Evolutionary conservation across 495 filamentous ascomycete species (phyloP), one percentile per base, ranked within the genome.

Genomic region (Peziza echinospora): DNA sequence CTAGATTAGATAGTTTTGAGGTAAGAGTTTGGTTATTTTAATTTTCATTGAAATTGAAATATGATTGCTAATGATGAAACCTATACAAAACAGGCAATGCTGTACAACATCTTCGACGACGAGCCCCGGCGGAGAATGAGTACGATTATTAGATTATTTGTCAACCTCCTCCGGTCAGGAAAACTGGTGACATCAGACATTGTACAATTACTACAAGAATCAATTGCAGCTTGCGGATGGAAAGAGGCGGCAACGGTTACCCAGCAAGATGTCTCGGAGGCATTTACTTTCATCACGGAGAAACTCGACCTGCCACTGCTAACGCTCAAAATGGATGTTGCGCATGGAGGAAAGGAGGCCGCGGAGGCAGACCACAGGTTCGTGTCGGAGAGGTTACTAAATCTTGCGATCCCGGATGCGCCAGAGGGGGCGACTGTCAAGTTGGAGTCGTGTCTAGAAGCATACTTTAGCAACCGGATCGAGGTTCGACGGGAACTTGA

Each of bases 181-280:
- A 82, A 75, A 55, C 67, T 94, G 13, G 84, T 97, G 46, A 78
- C 77, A 19, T 78, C 73, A 3, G 84, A 93, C 56, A 74, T 93
- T 64, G 85, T 93, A 69, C 68, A 77, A 56, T 71, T 83, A 50
- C 66, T 97, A 13, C 86, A 93, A 61, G 71, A 83, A 17, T 67
- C 84, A 2, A 63, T 97, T 10, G 75, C 80, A n/a, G 76, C 73
- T 25, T 93, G 87, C 61, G 89, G 89, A 21, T 97, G 89, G 89
- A 66, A 72, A 56, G 87, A 92, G 42, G 87, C 86, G 26, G 70
- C 70, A 13, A 64, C 70, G 37, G 55, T 82, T 23, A 68, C 71
- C 47, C 89, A 97, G 60, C 89, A 97, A 56, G 89, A 97, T 62
- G 77, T 79, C 2, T 94, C 89, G 0, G 89, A 97, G 60, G 87